phyloP scores from a whole-genome alignment of 2,329 filamentous ascomycete genomes.

The Trichoderma aggressivum region DNA sequence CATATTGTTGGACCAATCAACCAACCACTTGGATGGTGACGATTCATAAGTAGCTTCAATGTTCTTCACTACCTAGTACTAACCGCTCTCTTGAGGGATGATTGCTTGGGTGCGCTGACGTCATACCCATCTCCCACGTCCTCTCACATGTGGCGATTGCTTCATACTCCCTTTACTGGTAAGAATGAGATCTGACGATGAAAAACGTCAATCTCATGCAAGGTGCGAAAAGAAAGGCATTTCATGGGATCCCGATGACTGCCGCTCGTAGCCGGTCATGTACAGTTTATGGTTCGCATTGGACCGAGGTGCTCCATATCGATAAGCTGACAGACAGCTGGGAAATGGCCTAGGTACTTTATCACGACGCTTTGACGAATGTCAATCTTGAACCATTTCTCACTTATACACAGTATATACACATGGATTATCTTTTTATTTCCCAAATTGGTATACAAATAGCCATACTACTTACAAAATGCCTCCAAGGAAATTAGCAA shows the following conservation, averaged over 20 bases:
- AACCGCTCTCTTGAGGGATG: not conserved
- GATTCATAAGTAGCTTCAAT: no score
- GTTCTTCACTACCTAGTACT: no score
- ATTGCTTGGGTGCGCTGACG: not conserved
- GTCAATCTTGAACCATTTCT: not conserved
- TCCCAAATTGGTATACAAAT: no score
- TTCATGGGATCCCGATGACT: not conserved
- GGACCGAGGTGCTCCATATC: not conserved
- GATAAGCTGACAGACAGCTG: not conserved
- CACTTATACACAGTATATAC: not conserved
- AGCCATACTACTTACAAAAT: not conserved
- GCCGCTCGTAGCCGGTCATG: slow-evolving; percentile 2
- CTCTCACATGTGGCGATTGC: not conserved
- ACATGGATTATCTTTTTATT: not conserved
- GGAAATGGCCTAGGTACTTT: not conserved
- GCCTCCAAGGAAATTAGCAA: not conserved
- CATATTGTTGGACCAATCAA: not conserved
- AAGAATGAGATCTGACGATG: not conserved
- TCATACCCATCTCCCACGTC: not conserved
- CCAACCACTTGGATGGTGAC: not conserved
- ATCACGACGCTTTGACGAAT: not conserved
- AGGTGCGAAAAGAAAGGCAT: not conserved
- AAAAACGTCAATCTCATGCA: not conserved
- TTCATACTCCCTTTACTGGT: not conserved
- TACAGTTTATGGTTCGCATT: not conserved